Evolutionary conservation across 1,284 basidiomycete species (phyloP), one percentile per base, ranked within the genome.

Genomic region (Thelephora terrestris): DNA sequence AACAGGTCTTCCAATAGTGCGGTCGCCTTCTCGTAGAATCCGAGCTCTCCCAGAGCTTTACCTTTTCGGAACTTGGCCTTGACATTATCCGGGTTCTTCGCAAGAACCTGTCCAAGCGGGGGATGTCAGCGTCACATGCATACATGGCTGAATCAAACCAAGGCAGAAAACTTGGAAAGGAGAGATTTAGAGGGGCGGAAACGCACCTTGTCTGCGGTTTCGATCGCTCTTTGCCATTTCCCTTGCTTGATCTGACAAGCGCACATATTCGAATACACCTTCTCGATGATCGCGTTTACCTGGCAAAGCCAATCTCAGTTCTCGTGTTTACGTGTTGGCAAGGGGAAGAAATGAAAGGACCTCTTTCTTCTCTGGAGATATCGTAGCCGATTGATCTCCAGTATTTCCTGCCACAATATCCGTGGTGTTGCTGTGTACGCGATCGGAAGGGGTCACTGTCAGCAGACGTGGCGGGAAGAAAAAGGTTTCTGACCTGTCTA

Each of bases 61-160:
- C 74, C 86, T 61, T 88, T 90, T 23, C 86, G 73, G 65, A 83
- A 89, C 61, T 80, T 67, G 0, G 82, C 86, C 58, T 90, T 90
- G 60, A 71, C 76, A 60, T 89, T 90, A 54, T 76, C 66, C 39
- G 76, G 73, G 59, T 89, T 87, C 64, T 82, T 81, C 24, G 71
- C 68, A 7, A 90, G 69, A 12, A 82, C 84, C 83, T 88, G 48
- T n/a, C 23, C 23, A 10, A 37, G 14, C 39, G 18, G 35, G 17
- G 9, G 17, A 42, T 5, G 20, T 17, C 17, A 43, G 23, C 14
- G 17, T 9, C 4, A 16, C 4, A 16, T 39, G 23, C 14, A 39
- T 39, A 23, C 9, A 2, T 18, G 16, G n/a, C 4, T 10, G 38
- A 40, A 23, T 5, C 20, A 40, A 16, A n/a, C 10, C 14, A 5